phyloP scores from a whole-genome alignment of 2,329 filamentous ascomycete species.

The Calonectria montana region DNA sequence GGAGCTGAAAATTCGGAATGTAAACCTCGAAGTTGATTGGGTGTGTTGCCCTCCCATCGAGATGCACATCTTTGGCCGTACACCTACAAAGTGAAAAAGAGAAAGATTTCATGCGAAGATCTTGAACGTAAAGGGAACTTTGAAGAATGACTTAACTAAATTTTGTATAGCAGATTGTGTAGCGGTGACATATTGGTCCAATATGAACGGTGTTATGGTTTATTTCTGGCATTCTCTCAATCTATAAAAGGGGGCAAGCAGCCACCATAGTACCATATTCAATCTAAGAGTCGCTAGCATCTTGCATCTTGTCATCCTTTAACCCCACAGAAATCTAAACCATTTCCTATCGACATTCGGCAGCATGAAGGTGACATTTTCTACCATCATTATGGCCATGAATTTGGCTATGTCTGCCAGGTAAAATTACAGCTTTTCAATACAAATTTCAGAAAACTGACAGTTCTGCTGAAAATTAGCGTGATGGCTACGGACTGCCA shows the following conservation, averaged over 20 bases:
- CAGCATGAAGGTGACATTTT: not conserved
- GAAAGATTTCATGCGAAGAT: not conserved
- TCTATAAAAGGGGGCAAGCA: not conserved
- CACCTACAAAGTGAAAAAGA: not conserved
- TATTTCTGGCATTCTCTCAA: too few relatives aligned
- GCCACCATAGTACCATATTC: not conserved
- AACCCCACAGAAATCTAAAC: not conserved
- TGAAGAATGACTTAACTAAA: not conserved
- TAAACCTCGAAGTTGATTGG: not conserved
- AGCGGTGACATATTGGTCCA: not conserved
- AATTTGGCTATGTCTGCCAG: not conserved
- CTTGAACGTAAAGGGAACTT: not conserved
- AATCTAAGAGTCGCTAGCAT: not conserved
- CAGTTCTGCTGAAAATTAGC: not conserved
- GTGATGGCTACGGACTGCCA: not conserved
- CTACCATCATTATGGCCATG: not conserved
- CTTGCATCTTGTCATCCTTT: not conserved
- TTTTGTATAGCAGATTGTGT: not conserved
- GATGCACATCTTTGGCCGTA: not conserved
- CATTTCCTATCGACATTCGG: not conserved
- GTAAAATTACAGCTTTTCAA: not conserved
- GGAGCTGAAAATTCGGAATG: not conserved
- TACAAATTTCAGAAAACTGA: not conserved
- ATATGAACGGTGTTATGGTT: not conserved
- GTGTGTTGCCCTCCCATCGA: not conserved